phyloP scores from a whole-genome alignment of 1,284 basidiomycete genomes.

The Moesziomyces sp. region DNA sequence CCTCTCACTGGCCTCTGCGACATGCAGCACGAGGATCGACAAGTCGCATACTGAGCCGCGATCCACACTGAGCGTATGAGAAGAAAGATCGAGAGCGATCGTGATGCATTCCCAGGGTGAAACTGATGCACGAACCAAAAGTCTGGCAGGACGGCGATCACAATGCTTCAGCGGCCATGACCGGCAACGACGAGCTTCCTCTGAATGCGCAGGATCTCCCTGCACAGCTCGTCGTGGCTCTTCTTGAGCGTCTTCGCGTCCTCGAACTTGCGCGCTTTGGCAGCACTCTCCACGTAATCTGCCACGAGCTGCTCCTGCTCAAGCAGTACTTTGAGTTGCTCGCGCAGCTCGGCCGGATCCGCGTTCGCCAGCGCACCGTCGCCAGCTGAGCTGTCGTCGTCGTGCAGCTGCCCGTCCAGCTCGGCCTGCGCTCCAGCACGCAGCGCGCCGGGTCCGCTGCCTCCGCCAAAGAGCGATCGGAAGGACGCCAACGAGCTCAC shows the following conservation, averaged over 20 bases:
- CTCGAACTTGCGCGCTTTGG: constrained; percentile 59
- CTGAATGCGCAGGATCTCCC: constrained; percentile 54
- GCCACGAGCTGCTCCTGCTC: constrained; percentile 59
- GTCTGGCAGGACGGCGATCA: too few species aligned
- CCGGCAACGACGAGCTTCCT: constrained; percentile 28
- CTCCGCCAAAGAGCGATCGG: constrained; percentile 44
- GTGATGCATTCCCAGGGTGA: too few species aligned
- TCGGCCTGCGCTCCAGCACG: constrained; percentile 4
- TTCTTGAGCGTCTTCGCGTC: constrained; percentile 56
- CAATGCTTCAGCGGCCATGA: constrained; percentile 8
- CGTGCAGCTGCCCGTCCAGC: constrained; percentile 10
- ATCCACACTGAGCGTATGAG: too few species aligned
- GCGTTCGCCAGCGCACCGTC: constrained; percentile 12
- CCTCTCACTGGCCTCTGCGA: too few species aligned
- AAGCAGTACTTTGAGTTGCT: constrained; percentile 55
- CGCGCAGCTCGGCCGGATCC: constrained; percentile 25
- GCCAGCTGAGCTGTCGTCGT: not conserved
- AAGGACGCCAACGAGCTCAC: constrained; percentile 34
- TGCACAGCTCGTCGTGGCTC: constrained; percentile 59
- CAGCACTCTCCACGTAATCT: constrained; percentile 55
- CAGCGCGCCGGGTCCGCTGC: constrained; percentile 6
- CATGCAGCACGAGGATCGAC: too few species aligned
- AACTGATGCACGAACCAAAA: too few species aligned
- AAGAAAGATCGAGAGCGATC: too few species aligned
- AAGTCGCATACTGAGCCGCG: too few species aligned